These are phyloP conservation scores for Gynandropsis gynandra DNA, from an alignment of 345 rosid genomes.

Conservation along the genomic window DNA sequence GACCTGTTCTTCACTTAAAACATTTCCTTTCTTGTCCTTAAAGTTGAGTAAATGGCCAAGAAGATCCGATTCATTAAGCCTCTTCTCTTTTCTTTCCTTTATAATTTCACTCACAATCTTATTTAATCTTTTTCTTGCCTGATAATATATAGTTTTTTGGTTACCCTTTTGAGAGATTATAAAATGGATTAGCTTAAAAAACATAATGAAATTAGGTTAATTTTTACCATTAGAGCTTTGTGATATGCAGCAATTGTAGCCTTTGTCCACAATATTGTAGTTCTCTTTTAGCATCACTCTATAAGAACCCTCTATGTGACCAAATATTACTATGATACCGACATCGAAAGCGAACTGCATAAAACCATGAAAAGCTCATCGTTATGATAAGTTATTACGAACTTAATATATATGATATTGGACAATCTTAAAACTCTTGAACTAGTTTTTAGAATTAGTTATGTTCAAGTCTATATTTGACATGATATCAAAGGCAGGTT, in stretches of 20 bases:
- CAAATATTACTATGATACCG: constrained; percentile 66
- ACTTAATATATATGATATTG: too few species aligned
- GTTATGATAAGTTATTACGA: too few species aligned
- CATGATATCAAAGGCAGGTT: too few species aligned
- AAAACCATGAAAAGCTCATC: too few species aligned
- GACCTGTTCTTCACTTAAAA: constrained; percentile 43
- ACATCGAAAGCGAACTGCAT: constrained; percentile 68
- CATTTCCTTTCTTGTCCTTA: constrained; percentile 38
- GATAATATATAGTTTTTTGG: not conserved
- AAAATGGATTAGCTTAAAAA: not conserved
- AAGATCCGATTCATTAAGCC: constrained; percentile 33
- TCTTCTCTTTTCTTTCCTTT: constrained; percentile 52
- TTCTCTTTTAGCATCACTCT: constrained; percentile 48
- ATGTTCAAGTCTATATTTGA: too few species aligned
- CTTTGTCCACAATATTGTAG: constrained; percentile 62
- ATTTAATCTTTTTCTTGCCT: constrained; percentile 66
- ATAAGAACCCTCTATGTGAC: constrained; percentile 44
- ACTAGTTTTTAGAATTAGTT: too few species aligned
- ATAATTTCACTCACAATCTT: constrained; percentile 52
- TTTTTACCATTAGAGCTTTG: constrained; percentile 57
- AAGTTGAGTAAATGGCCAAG: constrained; percentile 50
- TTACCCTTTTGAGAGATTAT: not conserved
- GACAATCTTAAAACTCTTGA: too few species aligned
- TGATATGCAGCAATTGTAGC: constrained; percentile 73
- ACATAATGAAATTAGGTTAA: constrained; percentile 1